Evolutionary conservation across 805 yeast genomes (phyloP).

Genomic region (Cyberlindnera japonica): DNA sequence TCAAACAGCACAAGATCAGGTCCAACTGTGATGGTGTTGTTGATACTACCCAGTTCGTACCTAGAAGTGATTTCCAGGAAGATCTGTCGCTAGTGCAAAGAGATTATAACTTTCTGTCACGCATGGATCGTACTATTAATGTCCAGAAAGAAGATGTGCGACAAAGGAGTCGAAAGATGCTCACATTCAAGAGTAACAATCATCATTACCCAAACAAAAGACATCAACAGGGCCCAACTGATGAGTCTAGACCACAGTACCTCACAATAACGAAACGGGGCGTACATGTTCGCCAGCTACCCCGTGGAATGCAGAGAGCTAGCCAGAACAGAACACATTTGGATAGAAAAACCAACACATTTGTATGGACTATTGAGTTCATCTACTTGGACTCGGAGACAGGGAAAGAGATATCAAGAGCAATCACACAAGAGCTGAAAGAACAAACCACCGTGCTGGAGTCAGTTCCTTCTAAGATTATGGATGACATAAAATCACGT

Average conservation of each 20-base stretch:
- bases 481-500: slow-evolving; percentile 13
- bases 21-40: slow-evolving; percentile 63
- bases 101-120: slow-evolving; percentile 73
- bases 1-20: slow-evolving; percentile 61
- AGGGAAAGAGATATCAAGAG: slow-evolving; percentile 29
- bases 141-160: slow-evolving; percentile 51
- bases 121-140: slow-evolving; percentile 55
- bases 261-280: slow-evolving; percentile 50
- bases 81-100: slow-evolving; percentile 49
- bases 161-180: slow-evolving; percentile 42
- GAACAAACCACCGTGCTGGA: slow-evolving; percentile 31
- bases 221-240: slow-evolving; percentile 18
- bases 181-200: slow-evolving; percentile 20
- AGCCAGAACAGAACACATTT: slow-evolving; percentile 61
- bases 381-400: slow-evolving; percentile 35
- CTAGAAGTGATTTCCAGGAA: slow-evolving; percentile 43
- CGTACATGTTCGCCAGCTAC: slow-evolving; percentile 57
- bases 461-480: slow-evolving; percentile 29
- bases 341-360: slow-evolving; percentile 58
- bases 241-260: not conserved
- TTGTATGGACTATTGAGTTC: slow-evolving; percentile 83
- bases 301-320: slow-evolving; percentile 73
- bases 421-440: slow-evolving; percentile 35
- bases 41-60: slow-evolving; percentile 56
- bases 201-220: slow-evolving; percentile 22